Evolutionary conservation across 2,329 filamentous ascomycete species (phyloP).

Genomic region (Sporothrix phasma): DNA sequence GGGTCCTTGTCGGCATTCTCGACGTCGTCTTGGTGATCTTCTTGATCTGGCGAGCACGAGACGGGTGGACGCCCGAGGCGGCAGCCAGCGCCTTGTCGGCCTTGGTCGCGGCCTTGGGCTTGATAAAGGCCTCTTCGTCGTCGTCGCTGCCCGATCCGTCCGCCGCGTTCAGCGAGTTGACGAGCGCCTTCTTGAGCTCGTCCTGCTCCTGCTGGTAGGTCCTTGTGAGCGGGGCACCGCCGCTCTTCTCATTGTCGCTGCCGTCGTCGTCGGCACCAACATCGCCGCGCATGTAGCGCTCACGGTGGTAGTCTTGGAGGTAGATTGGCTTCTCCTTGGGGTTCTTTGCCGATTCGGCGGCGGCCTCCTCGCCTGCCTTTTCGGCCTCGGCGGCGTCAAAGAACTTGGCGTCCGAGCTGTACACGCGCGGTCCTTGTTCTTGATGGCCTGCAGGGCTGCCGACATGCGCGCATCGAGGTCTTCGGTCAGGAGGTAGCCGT

Average conservation of each 20-base stretch:
- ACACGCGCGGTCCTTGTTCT: constrained; percentile 81
- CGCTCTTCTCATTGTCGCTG: constrained; percentile 32
- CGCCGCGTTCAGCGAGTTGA: constrained; percentile 67
- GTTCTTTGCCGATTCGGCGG: constrained; percentile 35
- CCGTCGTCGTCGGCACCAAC: constrained; percentile 50
- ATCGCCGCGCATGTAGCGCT: constrained; percentile 71
- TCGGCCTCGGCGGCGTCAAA: constrained; percentile 55
- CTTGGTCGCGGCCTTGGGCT: constrained; percentile 50
- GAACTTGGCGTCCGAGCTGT: constrained; percentile 71
- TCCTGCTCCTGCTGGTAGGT: constrained; percentile 89
- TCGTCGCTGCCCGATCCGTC: constrained; percentile 49
- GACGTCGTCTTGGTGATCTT: constrained; percentile 51
- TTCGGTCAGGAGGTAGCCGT: constrained; percentile 75
- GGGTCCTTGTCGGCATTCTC: constrained; percentile 72
- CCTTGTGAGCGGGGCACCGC: constrained; percentile 25
- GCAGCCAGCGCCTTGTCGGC: constrained; percentile 21
- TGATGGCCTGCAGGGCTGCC: constrained; percentile 77
- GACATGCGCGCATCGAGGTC: constrained; percentile 79
- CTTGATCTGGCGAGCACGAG: constrained; percentile 37
- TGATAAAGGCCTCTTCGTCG: constrained; percentile 64
- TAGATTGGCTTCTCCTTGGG: constrained; percentile 74
- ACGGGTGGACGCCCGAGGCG: constrained; percentile 46
- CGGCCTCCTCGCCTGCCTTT: constrained; percentile 22
- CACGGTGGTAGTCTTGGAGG: constrained; percentile 78
- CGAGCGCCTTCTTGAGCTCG: constrained; percentile 63